Evolutionary conservation across 2,329 filamentous ascomycete species (phyloP).

Genomic region (Fusarium lyarnte): DNA sequence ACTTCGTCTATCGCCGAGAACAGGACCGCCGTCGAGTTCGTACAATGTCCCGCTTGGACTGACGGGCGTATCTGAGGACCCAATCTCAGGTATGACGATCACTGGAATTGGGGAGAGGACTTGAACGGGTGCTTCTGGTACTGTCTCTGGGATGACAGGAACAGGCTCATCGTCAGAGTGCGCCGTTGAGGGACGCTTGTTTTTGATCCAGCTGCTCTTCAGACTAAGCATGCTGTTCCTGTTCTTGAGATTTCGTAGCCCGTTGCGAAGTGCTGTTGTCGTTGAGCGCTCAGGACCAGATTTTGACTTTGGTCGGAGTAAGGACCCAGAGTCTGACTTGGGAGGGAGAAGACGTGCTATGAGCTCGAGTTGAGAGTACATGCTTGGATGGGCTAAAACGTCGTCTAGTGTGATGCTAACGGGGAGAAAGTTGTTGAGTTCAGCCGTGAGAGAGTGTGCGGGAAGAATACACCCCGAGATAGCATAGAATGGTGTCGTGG

Average conservation of each 20-base stretch:
- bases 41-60: background rate
- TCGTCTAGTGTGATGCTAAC: conserved; percentile 58
- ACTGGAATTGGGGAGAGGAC: background rate
- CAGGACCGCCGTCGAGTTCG: background rate
- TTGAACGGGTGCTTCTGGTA: background rate
- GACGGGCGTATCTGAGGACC: conserved; percentile 1
- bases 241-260: conserved; percentile 34
- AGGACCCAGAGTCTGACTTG: conserved; percentile 22
- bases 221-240: conserved; percentile 40
- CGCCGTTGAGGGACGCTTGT: conserved; percentile 14
- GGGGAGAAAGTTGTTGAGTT: conserved; percentile 55
- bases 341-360: conserved; percentile 43
- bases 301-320: conserved; percentile 19
- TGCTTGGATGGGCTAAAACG: conserved; percentile 60
- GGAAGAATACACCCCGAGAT: conserved; percentile 61
- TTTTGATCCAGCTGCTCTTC: conserved; percentile 42
- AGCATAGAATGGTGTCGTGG: conserved; percentile 60
- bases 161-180: background rate
- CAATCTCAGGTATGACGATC: background rate
- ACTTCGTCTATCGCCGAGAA: conserved; percentile 7
- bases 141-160: background rate
- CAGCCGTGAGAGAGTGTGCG: conserved; percentile 57
- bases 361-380: conserved; percentile 59
- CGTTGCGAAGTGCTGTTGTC: conserved; percentile 25
- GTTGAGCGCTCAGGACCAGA: conserved; percentile 1